Evolutionary conservation across 805 yeast genomes (phyloP), one percentile per base, ranked within the genome.

Genomic region (Debaryomyces maramus): DNA sequence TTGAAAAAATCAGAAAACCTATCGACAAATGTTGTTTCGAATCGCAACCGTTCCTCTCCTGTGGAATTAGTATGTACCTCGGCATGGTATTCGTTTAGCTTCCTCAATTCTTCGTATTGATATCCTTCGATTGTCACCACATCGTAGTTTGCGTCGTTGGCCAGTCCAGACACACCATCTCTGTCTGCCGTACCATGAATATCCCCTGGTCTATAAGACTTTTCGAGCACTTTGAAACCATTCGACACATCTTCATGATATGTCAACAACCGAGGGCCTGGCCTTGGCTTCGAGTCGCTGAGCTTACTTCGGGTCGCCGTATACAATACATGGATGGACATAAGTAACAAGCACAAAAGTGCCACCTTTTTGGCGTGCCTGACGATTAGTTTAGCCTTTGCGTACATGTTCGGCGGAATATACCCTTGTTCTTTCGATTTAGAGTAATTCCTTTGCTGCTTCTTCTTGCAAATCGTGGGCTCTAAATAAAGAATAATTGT

Each of bases 1-100:
- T 31, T 44, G 40, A 64, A 50, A 41, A 61, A 63, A 5, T 17
- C 19, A 10, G 35, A 35, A 31, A 57, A 54, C 5, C 41, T 31
- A 7, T 43, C 36, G 22, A 46, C 39, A 40, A 56, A 59, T 24
- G 46, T 32, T 10, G 39, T 21, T 32, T 50, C 53, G 19, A 37
- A 30, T 23, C 48, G 44, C 44, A 31, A 48, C 44, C 23, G 19
- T 15, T 24, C 36, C 32, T 17, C 21, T 13, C 20, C 24, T 16
- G 35, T 14, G n/a, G 31, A 2, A 14, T 30, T 22, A 6, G 16
- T 22, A 8, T n/a, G n/a, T 15, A 36, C 6, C 8, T 8, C 10
- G 16, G 14, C n/a, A 9, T 28, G 30, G 4, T n/a, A 4, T 13
- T 9, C 7, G 20, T 27, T 33, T 17, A 36, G 23, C 10, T 14